Conservation (phyloP, 352 stramenopile genomes). For the Phytophthora cactorum region DNA sequence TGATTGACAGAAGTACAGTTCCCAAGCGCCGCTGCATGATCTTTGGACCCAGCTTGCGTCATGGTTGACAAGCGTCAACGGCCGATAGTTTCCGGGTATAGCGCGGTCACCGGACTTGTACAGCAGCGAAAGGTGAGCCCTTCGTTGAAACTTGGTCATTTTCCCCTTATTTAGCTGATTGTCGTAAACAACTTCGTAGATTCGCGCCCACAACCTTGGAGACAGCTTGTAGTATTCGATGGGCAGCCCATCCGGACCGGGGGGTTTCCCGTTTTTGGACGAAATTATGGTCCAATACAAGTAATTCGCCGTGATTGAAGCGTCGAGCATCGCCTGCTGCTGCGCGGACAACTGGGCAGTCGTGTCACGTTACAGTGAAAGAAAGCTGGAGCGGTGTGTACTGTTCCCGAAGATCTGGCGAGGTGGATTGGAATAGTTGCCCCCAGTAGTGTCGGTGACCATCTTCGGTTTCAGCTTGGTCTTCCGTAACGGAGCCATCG, state of each 20-base stretch:
- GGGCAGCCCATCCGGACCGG: conserved; percentile 15
- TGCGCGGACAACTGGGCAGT: background rate
- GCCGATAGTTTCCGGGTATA: conserved; percentile 19
- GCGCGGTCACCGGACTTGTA: conserved; percentile 6
- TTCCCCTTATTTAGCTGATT: conserved; percentile 8
- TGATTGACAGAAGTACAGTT: conserved; percentile 2
- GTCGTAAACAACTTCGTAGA: conserved; percentile 20
- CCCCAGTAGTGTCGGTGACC: conserved; percentile 12
- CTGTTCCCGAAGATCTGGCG: conserved; percentile 11
- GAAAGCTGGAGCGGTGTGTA: too few relatives aligned
- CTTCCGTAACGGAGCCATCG: conserved; percentile 13
- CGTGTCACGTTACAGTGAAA: background rate
- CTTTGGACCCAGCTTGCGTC: conserved; percentile 15
- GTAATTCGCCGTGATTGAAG: conserved; percentile 15
- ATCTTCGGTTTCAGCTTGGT: background rate
- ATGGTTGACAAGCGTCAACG: conserved; percentile 22
- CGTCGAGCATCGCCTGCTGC: conserved; percentile 3
- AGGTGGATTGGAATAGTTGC: conserved; percentile 19
- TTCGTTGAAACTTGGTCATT: conserved; percentile 29
- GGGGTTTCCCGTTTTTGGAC: conserved; percentile 16
- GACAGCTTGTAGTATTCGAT: conserved; percentile 28
- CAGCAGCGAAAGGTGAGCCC: conserved; percentile 15
- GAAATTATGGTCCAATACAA: conserved; percentile 25
- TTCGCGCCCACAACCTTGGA: conserved; percentile 6
- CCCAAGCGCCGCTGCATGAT: conserved; percentile 6